Conservation (phyloP, 1,284 basidiomycete species). For the Gastroboletus turbinatus region DNA sequence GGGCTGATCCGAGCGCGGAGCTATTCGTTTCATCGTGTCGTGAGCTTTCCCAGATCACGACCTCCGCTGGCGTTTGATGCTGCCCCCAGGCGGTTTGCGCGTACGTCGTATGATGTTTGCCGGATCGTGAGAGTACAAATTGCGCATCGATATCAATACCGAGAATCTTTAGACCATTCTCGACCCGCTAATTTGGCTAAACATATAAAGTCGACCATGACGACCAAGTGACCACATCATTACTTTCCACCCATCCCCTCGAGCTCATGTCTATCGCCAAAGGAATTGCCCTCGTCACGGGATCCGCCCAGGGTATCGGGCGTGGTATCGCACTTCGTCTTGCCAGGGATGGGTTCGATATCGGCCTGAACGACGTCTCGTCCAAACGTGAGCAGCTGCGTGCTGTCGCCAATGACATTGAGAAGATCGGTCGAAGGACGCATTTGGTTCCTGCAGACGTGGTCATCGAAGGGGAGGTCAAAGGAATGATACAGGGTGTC, state of each 20-base stretch:
- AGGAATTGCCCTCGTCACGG: conserved; percentile 18
- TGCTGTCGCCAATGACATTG: conserved; percentile 8
- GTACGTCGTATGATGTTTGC: background rate
- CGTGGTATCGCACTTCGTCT: conserved; percentile 19
- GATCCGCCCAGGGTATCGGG: conserved; percentile 22
- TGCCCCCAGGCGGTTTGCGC: background rate
- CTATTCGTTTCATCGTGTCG: background rate
- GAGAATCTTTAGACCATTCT: background rate
- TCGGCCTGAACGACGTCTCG: conserved; percentile 17
- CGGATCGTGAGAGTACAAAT: background rate
- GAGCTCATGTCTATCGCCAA: conserved; percentile 15
- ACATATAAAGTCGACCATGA: background rate
- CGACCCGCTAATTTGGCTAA: no score
- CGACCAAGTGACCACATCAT: no score
- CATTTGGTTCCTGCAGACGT: conserved; percentile 18
- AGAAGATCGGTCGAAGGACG: conserved; percentile 16
- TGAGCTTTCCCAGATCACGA: background rate
- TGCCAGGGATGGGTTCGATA: conserved; percentile 18
- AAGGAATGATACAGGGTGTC: no score
- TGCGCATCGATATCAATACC: no score
- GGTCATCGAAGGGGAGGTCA: no score
- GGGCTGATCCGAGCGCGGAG: background rate
- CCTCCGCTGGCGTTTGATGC: background rate
- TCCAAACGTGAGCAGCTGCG: conserved; percentile 12
- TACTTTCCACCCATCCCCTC: background rate